Percentiles rank a stretch among this genome's conserved stretches.
These are phyloP conservation scores for Colletotrichum abscissum DNA, from an alignment of 2,329 filamentous ascomycete species.

Conservation along the genomic window DNA sequence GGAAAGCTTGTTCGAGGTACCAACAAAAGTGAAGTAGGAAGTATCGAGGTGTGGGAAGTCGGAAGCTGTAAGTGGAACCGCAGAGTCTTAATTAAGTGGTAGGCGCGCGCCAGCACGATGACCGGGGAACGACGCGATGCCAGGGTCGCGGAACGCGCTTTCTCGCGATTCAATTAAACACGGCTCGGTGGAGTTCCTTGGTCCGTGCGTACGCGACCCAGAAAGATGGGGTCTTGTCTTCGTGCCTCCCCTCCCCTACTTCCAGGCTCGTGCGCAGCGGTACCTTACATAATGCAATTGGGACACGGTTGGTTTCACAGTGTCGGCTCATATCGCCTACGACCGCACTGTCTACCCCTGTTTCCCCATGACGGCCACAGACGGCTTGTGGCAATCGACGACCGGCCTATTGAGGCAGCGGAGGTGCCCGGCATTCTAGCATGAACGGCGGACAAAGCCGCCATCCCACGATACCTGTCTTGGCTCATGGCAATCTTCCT, in stretches of 20 bases:
- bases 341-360: slow-evolving; percentile 5
- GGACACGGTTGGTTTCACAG: not conserved
- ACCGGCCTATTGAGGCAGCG: not conserved
- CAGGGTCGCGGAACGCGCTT: slow-evolving; percentile 22
- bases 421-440: slow-evolving; percentile 29
- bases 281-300: slow-evolving; percentile 4
- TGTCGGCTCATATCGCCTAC: not conserved
- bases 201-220: not conserved
- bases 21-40: not conserved
- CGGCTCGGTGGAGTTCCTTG: not conserved
- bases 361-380: slow-evolving; percentile 9
- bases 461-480: slow-evolving; percentile 1
- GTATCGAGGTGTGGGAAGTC: not conserved
- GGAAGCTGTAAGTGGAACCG: slow-evolving; percentile 25
- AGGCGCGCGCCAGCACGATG: slow-evolving; percentile 26
- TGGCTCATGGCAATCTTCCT: not conserved
- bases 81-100: slow-evolving; percentile 33
- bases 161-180: slow-evolving; percentile 30
- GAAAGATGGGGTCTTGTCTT: not conserved
- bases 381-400: slow-evolving; percentile 25
- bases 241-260: not conserved
- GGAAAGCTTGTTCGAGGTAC: not conserved
- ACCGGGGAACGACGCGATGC: slow-evolving; percentile 32
- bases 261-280: not conserved
- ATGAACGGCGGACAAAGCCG: slow-evolving; percentile 26